These are phyloP conservation scores for Chlamydomonas eustigma DNA, from an alignment of 139 green algal species.

Conservation along the genomic window DNA sequence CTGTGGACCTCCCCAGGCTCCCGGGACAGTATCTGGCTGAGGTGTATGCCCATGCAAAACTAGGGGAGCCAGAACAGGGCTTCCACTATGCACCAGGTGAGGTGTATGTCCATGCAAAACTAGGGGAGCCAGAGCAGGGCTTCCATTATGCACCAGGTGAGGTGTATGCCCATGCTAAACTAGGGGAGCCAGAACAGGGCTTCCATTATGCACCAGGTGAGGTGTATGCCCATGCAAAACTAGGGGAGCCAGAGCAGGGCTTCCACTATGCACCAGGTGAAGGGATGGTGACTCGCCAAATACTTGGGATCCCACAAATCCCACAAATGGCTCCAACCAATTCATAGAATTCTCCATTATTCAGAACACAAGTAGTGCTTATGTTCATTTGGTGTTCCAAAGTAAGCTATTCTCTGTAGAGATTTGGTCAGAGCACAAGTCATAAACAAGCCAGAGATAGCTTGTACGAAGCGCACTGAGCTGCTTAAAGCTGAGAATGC, in stretches of 20 bases:
- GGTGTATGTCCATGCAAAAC: slow-evolving; percentile 16
- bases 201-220: slow-evolving; percentile 26
- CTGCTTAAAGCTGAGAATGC: no score
- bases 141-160: slow-evolving; percentile 26
- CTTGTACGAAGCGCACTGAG: no score
- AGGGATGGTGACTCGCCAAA: no score
- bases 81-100: slow-evolving; percentile 26
- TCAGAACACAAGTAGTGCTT: no score
- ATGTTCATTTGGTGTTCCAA: no score
- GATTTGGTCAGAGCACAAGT: no score
- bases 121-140: slow-evolving; percentile 27
- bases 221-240: slow-evolving; percentile 17
- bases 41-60: slow-evolving; percentile 21
- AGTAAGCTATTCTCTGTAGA: no score
- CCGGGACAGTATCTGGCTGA: slow-evolving; percentile 35
- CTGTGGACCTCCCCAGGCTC: slow-evolving; percentile 33
- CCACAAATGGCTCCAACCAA: no score
- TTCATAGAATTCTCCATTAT: no score
- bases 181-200: slow-evolving; percentile 27
- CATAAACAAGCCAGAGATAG: no score
- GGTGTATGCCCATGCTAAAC: slow-evolving; percentile 17
- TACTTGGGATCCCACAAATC: no score
- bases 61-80: slow-evolving; percentile 27
- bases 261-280: slow-evolving; percentile 26
- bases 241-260: slow-evolving; percentile 27